Evolutionary conservation across 352 stramenopile species (phyloP), one percentile per base, ranked within the genome.

Genomic region (Phytophthora macrochlamydospora): DNA sequence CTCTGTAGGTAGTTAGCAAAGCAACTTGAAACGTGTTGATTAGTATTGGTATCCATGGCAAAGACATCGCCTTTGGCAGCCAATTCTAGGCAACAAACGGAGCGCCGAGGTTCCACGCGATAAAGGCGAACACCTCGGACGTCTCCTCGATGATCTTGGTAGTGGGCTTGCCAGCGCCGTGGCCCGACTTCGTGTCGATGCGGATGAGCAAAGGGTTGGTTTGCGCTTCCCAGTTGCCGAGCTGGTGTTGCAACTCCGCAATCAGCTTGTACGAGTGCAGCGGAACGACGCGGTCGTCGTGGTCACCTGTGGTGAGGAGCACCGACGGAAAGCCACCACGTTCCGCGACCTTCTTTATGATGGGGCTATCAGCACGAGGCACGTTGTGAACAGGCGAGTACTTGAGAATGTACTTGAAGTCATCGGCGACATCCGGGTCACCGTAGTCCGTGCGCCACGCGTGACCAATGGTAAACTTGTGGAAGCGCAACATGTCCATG

Each of bases 401-500:
- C 63, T 78, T 87, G 29, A 76, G 75, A 49, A 97, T 67, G 73
- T 93, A 94, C 42, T 94, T 50, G 58, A 96, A 97, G 56, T 96
- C 76, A 4, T 91, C 80, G 1, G 78, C 73, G 55, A 89, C 81
- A 28, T 94, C 87, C 38, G 89, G 81, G 65, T 95, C 85, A 30
- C 91, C 90, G 59, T 94, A 97, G 67, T 97, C 91, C 53, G 87
- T 84, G 55, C 85, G 84, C 91, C 91, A 97, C 11, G 89, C 89
- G 56, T 95, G 84, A n/a, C 94, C 94, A 48, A 96, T 95, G n/a
- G 97, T 92, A 46, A 98, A 94, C 63, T 93, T 97, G 76, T 97
- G 83, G 76, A 98, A 99, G 35, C 93, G 85, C 57, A 98, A 93
- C 97, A 99, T 99, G 78, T 99, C 95, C 61, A 98, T 85, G 31